Conservation (phyloP, 495 filamentous ascomycete genomes). For the Talaromyces trachyspermus region DNA sequence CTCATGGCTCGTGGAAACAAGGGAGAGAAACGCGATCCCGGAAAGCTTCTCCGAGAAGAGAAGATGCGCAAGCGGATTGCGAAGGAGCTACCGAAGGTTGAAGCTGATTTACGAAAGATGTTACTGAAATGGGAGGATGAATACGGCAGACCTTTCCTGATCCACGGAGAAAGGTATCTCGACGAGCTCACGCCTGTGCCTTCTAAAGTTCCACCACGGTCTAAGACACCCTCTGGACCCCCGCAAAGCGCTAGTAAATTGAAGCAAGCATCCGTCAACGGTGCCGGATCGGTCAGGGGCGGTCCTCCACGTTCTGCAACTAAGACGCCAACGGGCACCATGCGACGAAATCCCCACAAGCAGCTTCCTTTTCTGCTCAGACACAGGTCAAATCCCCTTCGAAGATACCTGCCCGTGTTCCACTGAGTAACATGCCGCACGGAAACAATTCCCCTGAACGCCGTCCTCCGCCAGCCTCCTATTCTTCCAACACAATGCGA, state of each 20-base stretch:
- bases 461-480: constrained; percentile 37
- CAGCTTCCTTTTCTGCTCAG: constrained; percentile 12
- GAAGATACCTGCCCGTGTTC: constrained; percentile 74
- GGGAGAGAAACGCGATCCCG: constrained; percentile 86
- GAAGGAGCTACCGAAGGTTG: constrained; percentile 90
- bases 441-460: constrained; percentile 81
- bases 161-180: constrained; percentile 84
- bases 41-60: constrained; percentile 90
- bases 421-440: constrained; percentile 70
- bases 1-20: constrained; percentile 83
- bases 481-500: constrained; percentile 45
- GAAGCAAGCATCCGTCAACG: constrained; percentile 26
- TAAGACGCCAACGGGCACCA: constrained; percentile 59
- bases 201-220: constrained; percentile 58
- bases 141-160: constrained; percentile 84
- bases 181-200: constrained; percentile 62
- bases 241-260: constrained; percentile 38
- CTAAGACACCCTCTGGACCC: constrained; percentile 68
- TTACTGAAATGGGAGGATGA: constrained; percentile 91
- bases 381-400: constrained; percentile 52
- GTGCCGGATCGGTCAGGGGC: constrained; percentile 42
- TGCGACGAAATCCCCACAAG: constrained; percentile 46
- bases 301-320: constrained; percentile 48
- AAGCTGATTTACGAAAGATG: constrained; percentile 67
- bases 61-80: constrained; percentile 96